Conservation (phyloP, 129 eudicot genomes). For the Chrysanthemum seticuspe region DNA sequence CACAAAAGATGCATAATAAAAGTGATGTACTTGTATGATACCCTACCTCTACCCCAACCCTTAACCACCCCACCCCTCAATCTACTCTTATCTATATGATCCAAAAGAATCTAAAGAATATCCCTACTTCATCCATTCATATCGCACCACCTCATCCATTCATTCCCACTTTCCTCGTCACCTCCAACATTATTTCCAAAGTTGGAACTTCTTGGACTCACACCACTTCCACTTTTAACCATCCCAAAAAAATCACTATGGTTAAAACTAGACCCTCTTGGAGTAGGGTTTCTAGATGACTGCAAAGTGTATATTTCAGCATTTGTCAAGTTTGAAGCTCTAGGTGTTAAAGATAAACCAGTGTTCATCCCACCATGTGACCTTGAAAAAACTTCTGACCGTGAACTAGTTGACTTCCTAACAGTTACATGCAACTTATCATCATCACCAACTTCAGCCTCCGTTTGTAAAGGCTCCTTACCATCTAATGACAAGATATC, state of each 20-base stretch:
- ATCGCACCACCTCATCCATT: too few species aligned
- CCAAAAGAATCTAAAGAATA: too few species aligned
- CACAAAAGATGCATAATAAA: too few species aligned
- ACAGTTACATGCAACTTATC: conserved; percentile 85
- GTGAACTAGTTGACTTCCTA: conserved; percentile 72
- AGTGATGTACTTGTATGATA: too few species aligned
- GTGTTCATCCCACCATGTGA: conserved; percentile 57
- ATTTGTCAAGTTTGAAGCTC: conserved; percentile 73
- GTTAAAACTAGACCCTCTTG: conserved; percentile 77
- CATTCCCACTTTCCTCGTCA: conserved; percentile 64
- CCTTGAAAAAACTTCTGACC: conserved; percentile 71
- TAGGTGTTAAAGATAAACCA: conserved; percentile 53
- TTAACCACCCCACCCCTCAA: too few species aligned
- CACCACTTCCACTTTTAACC: conserved; percentile 61
- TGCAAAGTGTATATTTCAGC: conserved; percentile 85
- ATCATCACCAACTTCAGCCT: conserved; percentile 87
- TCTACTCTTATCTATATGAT: too few species aligned
- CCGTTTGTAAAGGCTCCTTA: conserved; percentile 76
- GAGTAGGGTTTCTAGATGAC: conserved; percentile 75
- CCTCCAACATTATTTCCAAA: conserved; percentile 41
- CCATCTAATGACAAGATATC: conserved; percentile 59
- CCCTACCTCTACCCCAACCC: too few species aligned
- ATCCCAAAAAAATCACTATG: conserved; percentile 67
- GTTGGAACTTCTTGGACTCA: conserved; percentile 75
- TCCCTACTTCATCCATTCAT: too few species aligned